Conservation (phyloP, 192 early-diverging fungal genomes). For the Entomortierella parvispora region DNA sequence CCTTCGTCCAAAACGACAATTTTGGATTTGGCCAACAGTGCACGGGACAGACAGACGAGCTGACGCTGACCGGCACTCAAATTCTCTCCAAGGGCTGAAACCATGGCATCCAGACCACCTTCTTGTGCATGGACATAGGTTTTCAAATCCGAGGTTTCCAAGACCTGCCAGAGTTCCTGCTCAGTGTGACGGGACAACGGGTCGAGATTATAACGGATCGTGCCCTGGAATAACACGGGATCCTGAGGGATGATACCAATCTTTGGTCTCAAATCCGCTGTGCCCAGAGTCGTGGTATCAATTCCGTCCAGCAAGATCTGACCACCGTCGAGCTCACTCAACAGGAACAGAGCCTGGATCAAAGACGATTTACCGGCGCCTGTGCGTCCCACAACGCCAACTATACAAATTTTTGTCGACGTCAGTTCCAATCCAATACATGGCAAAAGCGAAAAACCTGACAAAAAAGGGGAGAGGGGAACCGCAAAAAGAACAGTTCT, state of each 20-base stretch:
- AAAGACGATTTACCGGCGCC: slow-evolving; percentile 89
- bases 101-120: slow-evolving; percentile 73
- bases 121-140: slow-evolving; percentile 69
- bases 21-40: slow-evolving; percentile 73
- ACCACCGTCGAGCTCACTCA: slow-evolving; percentile 76
- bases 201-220: slow-evolving; percentile 68
- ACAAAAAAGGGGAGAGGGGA: too few species aligned
- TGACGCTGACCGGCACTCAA: slow-evolving; percentile 89
- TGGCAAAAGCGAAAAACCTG: too few species aligned
- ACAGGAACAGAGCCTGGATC: slow-evolving; percentile 79
- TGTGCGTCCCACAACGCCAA: slow-evolving; percentile 93
- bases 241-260: slow-evolving; percentile 92
- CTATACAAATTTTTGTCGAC: too few species aligned
- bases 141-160: slow-evolving; percentile 76
- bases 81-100: slow-evolving; percentile 84
- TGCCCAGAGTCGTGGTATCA: slow-evolving; percentile 74
- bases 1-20: slow-evolving; percentile 89
- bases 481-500: too few species aligned
- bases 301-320: slow-evolving; percentile 80
- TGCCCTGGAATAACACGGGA: slow-evolving; percentile 63
- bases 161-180: slow-evolving; percentile 74
- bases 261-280: slow-evolving; percentile 78
- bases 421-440: too few species aligned
- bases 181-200: slow-evolving; percentile 61
- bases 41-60: slow-evolving; percentile 69